Evolutionary conservation across 2,329 filamentous ascomycete species (phyloP), one percentile per base, ranked within the genome.

Genomic region (Chaetomiaceae sp.): DNA sequence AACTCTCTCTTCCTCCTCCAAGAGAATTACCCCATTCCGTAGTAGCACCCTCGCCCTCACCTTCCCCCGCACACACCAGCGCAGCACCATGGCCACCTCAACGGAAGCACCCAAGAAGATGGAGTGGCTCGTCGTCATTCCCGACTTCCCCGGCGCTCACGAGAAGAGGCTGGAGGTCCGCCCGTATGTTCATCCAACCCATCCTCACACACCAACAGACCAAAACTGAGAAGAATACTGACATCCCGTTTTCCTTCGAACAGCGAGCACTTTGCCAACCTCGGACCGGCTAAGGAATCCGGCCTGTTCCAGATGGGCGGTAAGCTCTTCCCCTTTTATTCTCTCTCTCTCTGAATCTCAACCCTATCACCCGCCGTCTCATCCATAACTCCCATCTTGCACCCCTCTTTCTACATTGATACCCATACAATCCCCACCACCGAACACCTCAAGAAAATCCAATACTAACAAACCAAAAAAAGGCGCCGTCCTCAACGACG

Each of bases 101-200:
- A n/a, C n/a, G 19, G 45, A 60, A 13, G 47, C 65, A 41, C 60
- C 65, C 42, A 78, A 76, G 63, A 76, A 76, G 63, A 75, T 71
- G 54, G 82, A 87, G 66, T 89, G 83, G 73, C 76, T 89, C 33
- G 82, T 85, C 60, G 73, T 89, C 51, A 64, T 87, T 33, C 85
- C 83, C 12, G 85, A 89, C 66, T 79, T 82, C 66, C 76, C 82
- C 2, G 81, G 77, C 35, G 72, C 68, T 17, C 68, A 76, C 53
- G 74, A 74, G 57, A 85, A 85, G 73, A 74, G 85, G 48, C 68
- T 87, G 21, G 77, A 81, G 58, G 74, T 82, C 40, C 73, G 81
- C 55, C 66, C 73, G 81, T 84, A 65, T 60, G 78, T 71, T 17
- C 14, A 3, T 14, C 30, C n/a, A 21, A 5, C 7, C 25, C 14